These are phyloP conservation scores for Geosmithia morbida DNA, from an alignment of 2,329 filamentous ascomycete species.

Conservation along the genomic window DNA sequence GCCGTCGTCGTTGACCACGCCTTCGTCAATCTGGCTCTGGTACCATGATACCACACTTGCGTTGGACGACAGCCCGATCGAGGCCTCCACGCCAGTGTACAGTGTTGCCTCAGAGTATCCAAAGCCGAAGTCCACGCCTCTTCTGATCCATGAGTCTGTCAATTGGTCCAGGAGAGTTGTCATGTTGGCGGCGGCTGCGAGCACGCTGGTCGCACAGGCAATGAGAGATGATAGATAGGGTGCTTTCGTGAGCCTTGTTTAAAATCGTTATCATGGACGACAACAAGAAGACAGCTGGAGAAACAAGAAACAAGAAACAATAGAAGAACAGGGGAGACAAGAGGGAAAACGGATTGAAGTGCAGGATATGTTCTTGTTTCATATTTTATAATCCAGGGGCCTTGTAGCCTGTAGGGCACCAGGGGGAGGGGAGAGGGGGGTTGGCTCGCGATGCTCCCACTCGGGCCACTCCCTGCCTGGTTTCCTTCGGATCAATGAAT, in stretches of 20 bases:
- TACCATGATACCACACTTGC: constrained; percentile 26
- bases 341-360: neutral
- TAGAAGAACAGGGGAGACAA: neutral
- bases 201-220: neutral
- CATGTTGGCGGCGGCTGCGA: neutral
- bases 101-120: constrained; percentile 29
- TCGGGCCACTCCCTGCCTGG: too few relatives aligned
- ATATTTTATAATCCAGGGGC: neutral
- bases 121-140: constrained; percentile 20
- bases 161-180: constrained; percentile 6
- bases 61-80: constrained; percentile 19
- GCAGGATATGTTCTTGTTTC: too few relatives aligned
- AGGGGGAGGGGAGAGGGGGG: too few relatives aligned
- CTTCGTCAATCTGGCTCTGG: constrained; percentile 27
- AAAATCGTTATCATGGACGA: neutral
- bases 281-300: neutral
- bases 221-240: neutral
- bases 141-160: constrained; percentile 29
- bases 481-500: too few relatives aligned
- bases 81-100: constrained; percentile 29
- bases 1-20: constrained; percentile 19
- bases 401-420: too few relatives aligned
- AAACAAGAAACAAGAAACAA: neutral
- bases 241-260: neutral
- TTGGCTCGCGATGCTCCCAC: too few relatives aligned